Percentiles rank a stretch among this genome's conserved stretches.
These are phyloP conservation scores for Parmelia sp. DNA, from an alignment of 495 filamentous ascomycete genomes.

Conservation along the genomic window DNA sequence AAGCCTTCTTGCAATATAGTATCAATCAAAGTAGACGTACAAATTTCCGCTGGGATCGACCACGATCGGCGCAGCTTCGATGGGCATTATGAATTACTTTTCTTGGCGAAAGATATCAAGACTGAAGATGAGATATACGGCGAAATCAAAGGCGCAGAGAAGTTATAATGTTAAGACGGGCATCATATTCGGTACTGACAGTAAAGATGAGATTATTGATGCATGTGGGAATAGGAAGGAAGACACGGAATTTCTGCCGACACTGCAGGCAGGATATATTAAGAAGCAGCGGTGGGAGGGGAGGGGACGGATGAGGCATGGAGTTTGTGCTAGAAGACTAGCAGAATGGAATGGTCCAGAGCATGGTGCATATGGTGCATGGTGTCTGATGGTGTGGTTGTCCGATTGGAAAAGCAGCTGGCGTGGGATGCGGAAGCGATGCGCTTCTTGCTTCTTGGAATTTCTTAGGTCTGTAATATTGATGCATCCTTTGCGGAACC, in stretches of 20 bases:
- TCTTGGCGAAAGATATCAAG: not conserved
- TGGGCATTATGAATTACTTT: conserved; percentile 18
- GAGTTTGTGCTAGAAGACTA: not conserved
- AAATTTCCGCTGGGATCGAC: conserved; percentile 25
- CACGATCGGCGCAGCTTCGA: conserved; percentile 27
- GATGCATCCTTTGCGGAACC: not conserved
- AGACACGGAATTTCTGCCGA: not conserved
- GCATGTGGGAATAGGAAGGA: not conserved
- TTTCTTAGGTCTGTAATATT: not conserved
- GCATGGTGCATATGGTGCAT: not conserved
- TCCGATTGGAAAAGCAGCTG: too few relatives aligned
- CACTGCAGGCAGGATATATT: not conserved
- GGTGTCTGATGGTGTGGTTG: too few relatives aligned
- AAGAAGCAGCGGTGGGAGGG: not conserved
- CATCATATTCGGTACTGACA: not conserved
- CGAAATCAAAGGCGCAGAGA: not conserved
- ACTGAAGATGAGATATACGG: not conserved
- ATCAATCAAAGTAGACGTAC: conserved; percentile 16
- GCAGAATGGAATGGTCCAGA: not conserved
- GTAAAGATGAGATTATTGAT: not conserved
- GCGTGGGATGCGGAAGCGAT: conserved; percentile 2
- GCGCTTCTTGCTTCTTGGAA: not conserved
- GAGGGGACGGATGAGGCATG: not conserved
- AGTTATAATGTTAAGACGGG: not conserved
- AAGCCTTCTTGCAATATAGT: not conserved